These are phyloP conservation scores for Porogramme epimiltina DNA, from an alignment of 1,284 basidiomycete genomes.

Conservation along the genomic window DNA sequence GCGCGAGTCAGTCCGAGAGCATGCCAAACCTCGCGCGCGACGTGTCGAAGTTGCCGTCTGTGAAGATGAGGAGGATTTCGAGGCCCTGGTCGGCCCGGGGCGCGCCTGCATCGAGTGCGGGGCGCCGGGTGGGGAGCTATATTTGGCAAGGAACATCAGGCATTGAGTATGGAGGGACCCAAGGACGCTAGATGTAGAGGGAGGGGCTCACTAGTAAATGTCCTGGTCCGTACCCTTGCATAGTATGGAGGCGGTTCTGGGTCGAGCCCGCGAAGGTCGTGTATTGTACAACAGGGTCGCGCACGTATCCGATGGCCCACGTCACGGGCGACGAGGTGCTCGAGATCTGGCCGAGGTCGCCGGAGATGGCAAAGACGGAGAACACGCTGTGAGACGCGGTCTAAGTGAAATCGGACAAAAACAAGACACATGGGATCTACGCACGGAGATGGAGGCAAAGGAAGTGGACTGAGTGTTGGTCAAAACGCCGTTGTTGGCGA, in stretches of 20 bases:
- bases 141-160: neutral
- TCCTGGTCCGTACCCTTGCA: too few species aligned
- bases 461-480: constrained; percentile 6
- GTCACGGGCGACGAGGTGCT: constrained; percentile 21
- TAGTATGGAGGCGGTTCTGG: constrained; percentile 26
- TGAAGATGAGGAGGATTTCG: too few species aligned
- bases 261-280: constrained; percentile 20
- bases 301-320: constrained; percentile 27
- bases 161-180: neutral
- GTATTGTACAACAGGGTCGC: constrained; percentile 26
- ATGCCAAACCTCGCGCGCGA: constrained; percentile 31
- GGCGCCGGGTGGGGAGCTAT: constrained; percentile 29
- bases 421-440: neutral
- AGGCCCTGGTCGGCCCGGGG: constrained; percentile 30
- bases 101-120: constrained; percentile 31
- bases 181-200: too few species aligned
- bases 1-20: constrained; percentile 32
- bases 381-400: constrained; percentile 10
- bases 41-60: constrained; percentile 33
- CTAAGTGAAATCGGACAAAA: neutral
- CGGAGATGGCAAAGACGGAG: constrained; percentile 22
- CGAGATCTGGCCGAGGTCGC: constrained; percentile 25
- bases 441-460: constrained; percentile 19
- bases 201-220: too few species aligned
- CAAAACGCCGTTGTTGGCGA: constrained; percentile 14